Evolutionary conservation across 2,329 filamentous ascomycete genomes (phyloP), one percentile per base, ranked within the genome.

Genomic region (Xylariaceae sp.): DNA sequence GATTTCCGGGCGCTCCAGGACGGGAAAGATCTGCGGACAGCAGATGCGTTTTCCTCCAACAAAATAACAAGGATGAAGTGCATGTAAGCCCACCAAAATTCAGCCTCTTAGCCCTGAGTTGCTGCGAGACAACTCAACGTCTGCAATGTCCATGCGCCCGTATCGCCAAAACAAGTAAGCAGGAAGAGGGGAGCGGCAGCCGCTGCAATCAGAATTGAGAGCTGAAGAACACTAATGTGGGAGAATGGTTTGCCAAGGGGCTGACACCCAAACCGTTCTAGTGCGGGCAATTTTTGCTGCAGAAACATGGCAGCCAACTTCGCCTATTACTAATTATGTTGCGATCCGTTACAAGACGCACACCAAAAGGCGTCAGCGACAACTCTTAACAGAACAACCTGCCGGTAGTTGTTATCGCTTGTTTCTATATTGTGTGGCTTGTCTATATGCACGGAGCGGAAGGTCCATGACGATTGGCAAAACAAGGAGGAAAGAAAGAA

Each of bases 61-160:
- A 28, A 19, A 31, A 52, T 5, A 34, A 34, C 8, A 29, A 29
- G 28, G 6, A 29, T 29, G 28, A 29, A 11, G 11, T 29, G 28
- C 28, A n/a, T n/a, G n/a, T n/a, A n/a, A n/a, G n/a, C n/a, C n/a
- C n/a, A n/a, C n/a, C n/a, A n/a, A n/a, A n/a, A n/a, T n/a, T n/a
- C n/a, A n/a, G n/a, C n/a, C n/a, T n/a, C n/a, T n/a, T n/a, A 36
- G 33, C 33, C 33, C n/a, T 17, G 33, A 36, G n/a, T 11, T 36
- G 14, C n/a, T n/a, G n/a, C n/a, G 14, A 17, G 54, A 54, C 54
- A 61, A 46, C 50, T 41, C 55, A 58, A 61, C 58, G 58, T 56
- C 50, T 54, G 51, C 39, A 58, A 23, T n/a, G n/a, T n/a, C n/a
- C n/a, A n/a, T n/a, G 34, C 43, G 47, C 49, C 48, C 53, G 24